Evolutionary conservation across 139 green algal genomes (phyloP), one percentile per base, ranked within the genome.

Genomic region (Chlamydomonas eustigma): DNA sequence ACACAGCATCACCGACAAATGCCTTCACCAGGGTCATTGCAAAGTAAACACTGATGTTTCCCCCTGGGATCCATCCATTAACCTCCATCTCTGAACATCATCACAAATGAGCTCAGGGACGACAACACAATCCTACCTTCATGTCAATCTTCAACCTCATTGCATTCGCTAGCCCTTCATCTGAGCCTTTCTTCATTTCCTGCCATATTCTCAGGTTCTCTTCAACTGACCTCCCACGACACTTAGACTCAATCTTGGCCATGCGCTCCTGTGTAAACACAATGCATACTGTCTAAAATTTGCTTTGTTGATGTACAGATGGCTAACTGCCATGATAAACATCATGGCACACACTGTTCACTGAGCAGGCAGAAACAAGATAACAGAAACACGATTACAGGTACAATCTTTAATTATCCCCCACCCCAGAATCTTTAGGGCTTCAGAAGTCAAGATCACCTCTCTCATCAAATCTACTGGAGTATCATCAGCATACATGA

Each of bases 111-210:
- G n/a, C n/a, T n/a, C n/a, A n/a, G n/a, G n/a, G n/a, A n/a, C n/a
- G n/a, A n/a, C n/a, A n/a, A n/a, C n/a, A n/a, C n/a, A n/a, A n/a
- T n/a, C 44, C 64, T 39, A 86, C 82, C 82, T 85, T 78, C 95
- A 98, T 98, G 84, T 98, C 90, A 66, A 98, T 87, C 84, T 97
- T 97, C 73, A 97, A 91, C 33, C 96, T 87, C 81, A 98, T 83
- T 79, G 90, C 95, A 81, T 92, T 94, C 44, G 73, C 44, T 5
- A 87, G 64, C 18, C 96, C 95, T 34, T 83, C 79, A 39, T 91
- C 85, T 4, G 25, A 90, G 64, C 88, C 96, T n/a, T 67, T 78
- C 76, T 92, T 81, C 96, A 99, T 99, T 84, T 98, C 91, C 76
- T 90, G 50, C 83, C 89, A 99, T 4, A 95, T 65, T 0, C 32